Percentiles rank a stretch among this genome's conserved stretches.
phyloP scores from a whole-genome alignment of 2,329 filamentous ascomycete genomes.

The Trichoderma asperellum region DNA sequence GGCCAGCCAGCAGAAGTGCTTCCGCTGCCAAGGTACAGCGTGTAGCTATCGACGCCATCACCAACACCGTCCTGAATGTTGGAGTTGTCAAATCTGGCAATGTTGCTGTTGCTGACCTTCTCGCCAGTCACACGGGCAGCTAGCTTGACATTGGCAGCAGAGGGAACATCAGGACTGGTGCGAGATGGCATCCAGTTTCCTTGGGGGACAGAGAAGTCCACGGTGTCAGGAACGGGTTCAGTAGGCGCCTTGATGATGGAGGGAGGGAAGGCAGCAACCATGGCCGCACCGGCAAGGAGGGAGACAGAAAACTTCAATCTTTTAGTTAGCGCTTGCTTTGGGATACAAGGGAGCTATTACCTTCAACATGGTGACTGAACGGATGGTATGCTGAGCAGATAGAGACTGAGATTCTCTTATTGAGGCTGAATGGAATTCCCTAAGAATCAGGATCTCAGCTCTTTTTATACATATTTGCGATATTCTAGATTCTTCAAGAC shows the following conservation, averaged over 20 bases:
- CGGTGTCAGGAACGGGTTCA: constrained; percentile 13
- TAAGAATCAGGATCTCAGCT: neutral
- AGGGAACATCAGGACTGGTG: neutral
- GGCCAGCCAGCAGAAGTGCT: constrained; percentile 28
- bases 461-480: constrained; percentile 2
- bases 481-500: neutral
- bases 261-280: constrained; percentile 21
- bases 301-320: constrained; percentile 10
- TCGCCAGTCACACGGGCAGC: neutral
- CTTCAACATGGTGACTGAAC: constrained; percentile 15
- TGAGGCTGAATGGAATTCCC: neutral
- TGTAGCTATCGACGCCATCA: constrained; percentile 38
- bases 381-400: neutral
- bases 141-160: neutral
- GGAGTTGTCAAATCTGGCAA: constrained; percentile 25
- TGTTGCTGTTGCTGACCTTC: constrained; percentile 1
- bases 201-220: constrained; percentile 9
- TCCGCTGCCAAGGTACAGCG: constrained; percentile 30
- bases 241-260: neutral
- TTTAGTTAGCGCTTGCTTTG: neutral
- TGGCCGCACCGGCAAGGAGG: constrained; percentile 6
- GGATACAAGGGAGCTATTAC: neutral
- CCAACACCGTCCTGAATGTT: constrained; percentile 30
- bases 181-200: constrained; percentile 21
- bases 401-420: neutral